Evolutionary conservation across 345 rosid species (phyloP).

Genomic region (Aethionema arabicum): DNA sequence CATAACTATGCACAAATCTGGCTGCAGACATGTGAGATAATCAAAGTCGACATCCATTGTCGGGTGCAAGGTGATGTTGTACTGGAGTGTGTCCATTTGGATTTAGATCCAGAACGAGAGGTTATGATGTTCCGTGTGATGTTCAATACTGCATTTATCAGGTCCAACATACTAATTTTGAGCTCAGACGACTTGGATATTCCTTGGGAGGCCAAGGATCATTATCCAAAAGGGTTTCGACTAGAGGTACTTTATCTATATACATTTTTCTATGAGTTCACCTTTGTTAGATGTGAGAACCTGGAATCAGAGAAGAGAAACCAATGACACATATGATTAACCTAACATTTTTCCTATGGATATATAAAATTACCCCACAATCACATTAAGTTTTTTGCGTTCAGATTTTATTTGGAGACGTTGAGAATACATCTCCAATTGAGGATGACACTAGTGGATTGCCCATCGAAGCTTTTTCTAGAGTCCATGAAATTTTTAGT

Average conservation of each 20-base stretch:
- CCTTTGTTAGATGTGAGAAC: constrained; percentile 14
- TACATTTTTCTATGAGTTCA: constrained; percentile 5
- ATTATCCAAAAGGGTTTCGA: constrained; percentile 89
- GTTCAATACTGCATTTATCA: constrained; percentile 96
- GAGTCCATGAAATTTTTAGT: constrained; percentile 93
- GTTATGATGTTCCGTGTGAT: constrained; percentile 97
- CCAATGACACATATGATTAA: neutral
- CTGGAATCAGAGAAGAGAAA: constrained; percentile 14
- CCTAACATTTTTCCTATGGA: neutral
- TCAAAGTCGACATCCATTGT: constrained; percentile 92
- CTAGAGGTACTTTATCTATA: constrained; percentile 60
- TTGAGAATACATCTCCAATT: constrained; percentile 65
- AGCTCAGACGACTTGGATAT: constrained; percentile 93
- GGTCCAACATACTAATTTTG: constrained; percentile 95
- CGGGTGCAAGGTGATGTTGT: constrained; percentile 98
- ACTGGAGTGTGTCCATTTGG: constrained; percentile 92
- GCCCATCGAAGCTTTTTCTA: constrained; percentile 97
- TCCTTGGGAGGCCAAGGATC: constrained; percentile 94
- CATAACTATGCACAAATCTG: constrained; percentile 15
- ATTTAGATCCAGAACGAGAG: constrained; percentile 88
- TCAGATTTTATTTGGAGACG: constrained; percentile 95
- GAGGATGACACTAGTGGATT: constrained; percentile 97
- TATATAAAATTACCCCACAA: constrained; percentile 7
- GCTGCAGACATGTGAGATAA: constrained; percentile 90
- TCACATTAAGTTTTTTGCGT: constrained; percentile 23